Evolutionary conservation across 2,329 filamentous ascomycete genomes (phyloP).

Genomic region (Xylaria sp.): DNA sequence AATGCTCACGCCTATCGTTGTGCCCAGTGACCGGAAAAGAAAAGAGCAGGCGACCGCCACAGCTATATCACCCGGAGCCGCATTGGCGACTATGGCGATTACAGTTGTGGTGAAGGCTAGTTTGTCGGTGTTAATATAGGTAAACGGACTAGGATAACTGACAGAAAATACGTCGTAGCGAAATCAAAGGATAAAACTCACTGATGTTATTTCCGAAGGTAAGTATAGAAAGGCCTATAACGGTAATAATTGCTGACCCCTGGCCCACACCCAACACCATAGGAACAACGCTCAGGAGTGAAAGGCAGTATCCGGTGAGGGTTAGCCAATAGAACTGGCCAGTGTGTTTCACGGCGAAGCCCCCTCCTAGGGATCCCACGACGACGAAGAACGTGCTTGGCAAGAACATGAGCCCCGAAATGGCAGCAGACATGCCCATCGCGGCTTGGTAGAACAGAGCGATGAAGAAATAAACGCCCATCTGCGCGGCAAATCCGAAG

Average conservation of each 20-base stretch:
- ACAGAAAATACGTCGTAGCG: neutral
- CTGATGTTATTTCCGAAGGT: conserved; percentile 53
- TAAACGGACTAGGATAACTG: neutral
- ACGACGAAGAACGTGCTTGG: conserved; percentile 73
- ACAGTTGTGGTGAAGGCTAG: conserved; percentile 75
- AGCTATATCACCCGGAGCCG: conserved; percentile 72
- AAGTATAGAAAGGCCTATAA: conserved; percentile 65
- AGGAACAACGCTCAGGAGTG: conserved; percentile 64
- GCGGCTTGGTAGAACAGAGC: conserved; percentile 82
- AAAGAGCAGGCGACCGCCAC: conserved; percentile 83
- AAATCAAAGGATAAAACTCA: conserved; percentile 38
- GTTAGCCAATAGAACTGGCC: conserved; percentile 79
- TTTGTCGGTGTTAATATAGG: conserved; percentile 51
- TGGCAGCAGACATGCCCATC: conserved; percentile 69
- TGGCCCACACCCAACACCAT: conserved; percentile 65
- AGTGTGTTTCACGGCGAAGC: conserved; percentile 74
- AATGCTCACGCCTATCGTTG: conserved; percentile 78
- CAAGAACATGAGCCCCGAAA: conserved; percentile 72
- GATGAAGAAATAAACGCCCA: conserved; percentile 74
- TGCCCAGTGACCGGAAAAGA: conserved; percentile 81
- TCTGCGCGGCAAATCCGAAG: conserved; percentile 70
- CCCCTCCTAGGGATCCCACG: conserved; percentile 70
- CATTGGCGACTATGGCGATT: conserved; percentile 77
- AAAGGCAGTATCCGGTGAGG: conserved; percentile 61
- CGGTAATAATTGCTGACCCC: conserved; percentile 61